Conservation (phyloP, 371 early-diverging fungal species). For the Rhizopus sp. region DNA sequence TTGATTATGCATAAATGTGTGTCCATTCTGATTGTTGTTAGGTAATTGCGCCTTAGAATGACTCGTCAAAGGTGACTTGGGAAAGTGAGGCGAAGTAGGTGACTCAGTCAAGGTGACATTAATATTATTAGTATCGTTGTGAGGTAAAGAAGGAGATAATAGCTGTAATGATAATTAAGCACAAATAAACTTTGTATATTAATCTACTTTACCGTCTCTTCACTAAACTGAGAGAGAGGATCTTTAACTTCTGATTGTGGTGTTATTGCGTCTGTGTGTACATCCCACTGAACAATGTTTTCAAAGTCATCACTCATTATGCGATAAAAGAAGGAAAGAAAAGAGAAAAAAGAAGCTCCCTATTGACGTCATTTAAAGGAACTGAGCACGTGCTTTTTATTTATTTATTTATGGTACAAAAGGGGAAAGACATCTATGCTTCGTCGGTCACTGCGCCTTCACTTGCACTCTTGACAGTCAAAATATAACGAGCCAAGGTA, state of each 20-base stretch:
- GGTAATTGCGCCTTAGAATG: neutral
- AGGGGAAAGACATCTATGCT: constrained; percentile 5
- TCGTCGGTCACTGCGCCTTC: constrained; percentile 89
- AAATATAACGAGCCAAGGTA: constrained; percentile 87
- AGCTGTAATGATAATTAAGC: neutral
- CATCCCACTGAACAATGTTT: constrained; percentile 31
- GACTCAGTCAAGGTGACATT: neutral
- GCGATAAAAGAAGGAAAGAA: neutral
- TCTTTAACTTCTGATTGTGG: constrained; percentile 26
- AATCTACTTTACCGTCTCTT: constrained; percentile 8
- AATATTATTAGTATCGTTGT: neutral
- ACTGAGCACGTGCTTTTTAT: constrained; percentile 1
- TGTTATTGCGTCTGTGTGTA: constrained; percentile 28
- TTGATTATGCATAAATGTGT: neutral
- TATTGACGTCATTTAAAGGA: constrained; percentile 1
- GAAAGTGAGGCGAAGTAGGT: neutral
- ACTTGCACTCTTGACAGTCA: constrained; percentile 77
- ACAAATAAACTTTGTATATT: neutral
- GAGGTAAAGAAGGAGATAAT: neutral
- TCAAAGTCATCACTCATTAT: constrained; percentile 31
- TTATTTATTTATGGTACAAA: no score
- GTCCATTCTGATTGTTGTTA: no score
- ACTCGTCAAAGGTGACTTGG: neutral
- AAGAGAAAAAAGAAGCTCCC: constrained; percentile 4
- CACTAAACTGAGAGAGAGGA: constrained; percentile 26